These are phyloP conservation scores for Alternaria brassicicola DNA, from an alignment of 2,329 filamentous ascomycete species.

Conservation along the genomic window DNA sequence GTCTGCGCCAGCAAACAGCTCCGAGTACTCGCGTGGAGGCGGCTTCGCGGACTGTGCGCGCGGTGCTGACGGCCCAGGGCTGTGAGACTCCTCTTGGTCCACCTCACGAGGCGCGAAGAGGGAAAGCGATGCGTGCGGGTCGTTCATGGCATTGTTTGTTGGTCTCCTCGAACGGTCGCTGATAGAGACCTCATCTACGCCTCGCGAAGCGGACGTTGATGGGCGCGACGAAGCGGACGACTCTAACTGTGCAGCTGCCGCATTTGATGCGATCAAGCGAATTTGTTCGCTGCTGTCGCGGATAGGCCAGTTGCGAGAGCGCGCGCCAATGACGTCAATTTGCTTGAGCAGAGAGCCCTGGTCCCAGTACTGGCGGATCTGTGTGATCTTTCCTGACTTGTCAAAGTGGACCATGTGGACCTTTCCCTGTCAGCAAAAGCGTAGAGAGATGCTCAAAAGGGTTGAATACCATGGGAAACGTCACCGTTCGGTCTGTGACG, in stretches of 20 bases:
- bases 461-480: conserved; percentile 73
- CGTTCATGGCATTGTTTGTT: conserved; percentile 48
- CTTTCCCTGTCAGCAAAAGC: conserved; percentile 28
- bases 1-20: conserved; percentile 68
- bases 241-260: conserved; percentile 47
- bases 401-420: conserved; percentile 86
- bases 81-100: conserved; percentile 57
- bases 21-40: conserved; percentile 68
- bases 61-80: conserved; percentile 63
- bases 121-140: conserved; percentile 69
- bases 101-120: conserved; percentile 75
- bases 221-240: conserved; percentile 42
- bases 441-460: background rate
- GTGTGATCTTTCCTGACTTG: conserved; percentile 74
- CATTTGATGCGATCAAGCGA: conserved; percentile 71
- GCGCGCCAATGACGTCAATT: conserved; percentile 89
- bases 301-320: conserved; percentile 94
- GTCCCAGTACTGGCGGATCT: conserved; percentile 93
- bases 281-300: conserved; percentile 84
- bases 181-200: conserved; percentile 41
- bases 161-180: conserved; percentile 49
- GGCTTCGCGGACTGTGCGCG: conserved; percentile 71
- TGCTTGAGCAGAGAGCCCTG: conserved; percentile 92
- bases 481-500: conserved; percentile 78
- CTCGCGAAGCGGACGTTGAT: conserved; percentile 41